A percentile compares a stretch with the other conserved stretches of the same genome.
These are phyloP conservation scores for Microbotryum intermedium DNA, from an alignment of 1,284 basidiomycete species.

Conservation along the genomic window DNA sequence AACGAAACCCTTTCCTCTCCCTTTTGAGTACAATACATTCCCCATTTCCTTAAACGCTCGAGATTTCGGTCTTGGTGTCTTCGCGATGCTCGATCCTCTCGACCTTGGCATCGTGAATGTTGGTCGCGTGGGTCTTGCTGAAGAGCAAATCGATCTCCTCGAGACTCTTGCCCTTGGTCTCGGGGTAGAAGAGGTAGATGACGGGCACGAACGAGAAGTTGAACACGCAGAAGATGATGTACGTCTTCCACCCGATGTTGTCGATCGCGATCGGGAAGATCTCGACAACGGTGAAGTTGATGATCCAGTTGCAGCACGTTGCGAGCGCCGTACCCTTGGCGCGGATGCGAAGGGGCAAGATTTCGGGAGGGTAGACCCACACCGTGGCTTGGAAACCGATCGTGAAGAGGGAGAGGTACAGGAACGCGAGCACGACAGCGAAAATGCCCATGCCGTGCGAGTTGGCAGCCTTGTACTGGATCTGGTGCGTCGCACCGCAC, in stretches of 20 bases:
- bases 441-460: conserved; percentile 20
- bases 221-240: conserved; percentile 31
- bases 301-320: conserved; percentile 36
- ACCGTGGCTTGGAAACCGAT: conserved; percentile 36
- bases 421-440: conserved; percentile 35
- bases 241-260: conserved; percentile 36
- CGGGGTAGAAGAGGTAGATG: conserved; percentile 25
- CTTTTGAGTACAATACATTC: no score
- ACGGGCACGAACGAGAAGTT: conserved; percentile 21
- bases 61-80: no score
- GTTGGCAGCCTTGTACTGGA: conserved; percentile 31
- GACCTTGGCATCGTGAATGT: neutral
- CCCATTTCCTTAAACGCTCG: no score
- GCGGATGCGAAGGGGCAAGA: conserved; percentile 34
- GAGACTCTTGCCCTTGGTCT: conserved; percentile 27
- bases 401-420: conserved; percentile 38
- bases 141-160: conserved; percentile 25
- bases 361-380: conserved; percentile 38
- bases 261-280: conserved; percentile 31
- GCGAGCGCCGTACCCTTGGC: conserved; percentile 36
- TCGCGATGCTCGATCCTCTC: neutral
- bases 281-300: conserved; percentile 30
- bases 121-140: conserved; percentile 1
- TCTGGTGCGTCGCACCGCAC: conserved; percentile 33
- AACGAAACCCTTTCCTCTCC: no score